Evolutionary conservation across 2,329 filamentous ascomycete genomes (phyloP).

Genomic region (Penicillium thymicola): DNA sequence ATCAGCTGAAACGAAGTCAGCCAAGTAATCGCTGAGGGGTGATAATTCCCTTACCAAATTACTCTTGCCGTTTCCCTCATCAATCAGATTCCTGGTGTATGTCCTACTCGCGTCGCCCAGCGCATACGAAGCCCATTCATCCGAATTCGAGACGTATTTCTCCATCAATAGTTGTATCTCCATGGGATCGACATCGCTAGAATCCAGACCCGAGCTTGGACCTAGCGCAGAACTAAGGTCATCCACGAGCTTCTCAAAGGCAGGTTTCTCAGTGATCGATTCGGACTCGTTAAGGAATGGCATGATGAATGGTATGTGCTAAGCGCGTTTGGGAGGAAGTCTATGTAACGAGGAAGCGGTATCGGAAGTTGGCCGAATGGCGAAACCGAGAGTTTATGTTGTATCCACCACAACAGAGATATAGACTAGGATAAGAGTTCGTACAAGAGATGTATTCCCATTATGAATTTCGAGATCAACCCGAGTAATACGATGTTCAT

Average conservation of each 20-base stretch:
- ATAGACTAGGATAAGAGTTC: not conserved
- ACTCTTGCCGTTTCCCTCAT: conserved; percentile 80
- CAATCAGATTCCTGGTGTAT: conserved; percentile 86
- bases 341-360: not conserved
- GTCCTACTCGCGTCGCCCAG: conserved; percentile 65
- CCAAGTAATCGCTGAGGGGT: conserved; percentile 6
- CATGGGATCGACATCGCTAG: conserved; percentile 73
- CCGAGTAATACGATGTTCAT: not conserved
- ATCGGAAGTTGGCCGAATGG: conserved; percentile 3
- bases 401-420: not conserved
- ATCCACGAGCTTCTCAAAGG: conserved; percentile 68
- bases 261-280: conserved; percentile 11
- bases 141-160: conserved; percentile 64
- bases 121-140: conserved; percentile 73
- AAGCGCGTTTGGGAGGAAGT: not conserved
- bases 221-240: conserved; percentile 73
- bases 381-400: not conserved
- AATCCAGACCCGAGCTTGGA: conserved; percentile 76
- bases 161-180: conserved; percentile 71
- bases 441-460: not conserved
- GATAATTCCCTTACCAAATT: conserved; percentile 57
- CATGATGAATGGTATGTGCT: conserved; percentile 23
- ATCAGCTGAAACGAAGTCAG: conserved; percentile 60
- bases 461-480: not conserved
- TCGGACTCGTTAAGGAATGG: conserved; percentile 30